Evolutionary conservation across 352 stramenopile species (phyloP), one percentile per base, ranked within the genome.

Genomic region (Discostella stelligera): DNA sequence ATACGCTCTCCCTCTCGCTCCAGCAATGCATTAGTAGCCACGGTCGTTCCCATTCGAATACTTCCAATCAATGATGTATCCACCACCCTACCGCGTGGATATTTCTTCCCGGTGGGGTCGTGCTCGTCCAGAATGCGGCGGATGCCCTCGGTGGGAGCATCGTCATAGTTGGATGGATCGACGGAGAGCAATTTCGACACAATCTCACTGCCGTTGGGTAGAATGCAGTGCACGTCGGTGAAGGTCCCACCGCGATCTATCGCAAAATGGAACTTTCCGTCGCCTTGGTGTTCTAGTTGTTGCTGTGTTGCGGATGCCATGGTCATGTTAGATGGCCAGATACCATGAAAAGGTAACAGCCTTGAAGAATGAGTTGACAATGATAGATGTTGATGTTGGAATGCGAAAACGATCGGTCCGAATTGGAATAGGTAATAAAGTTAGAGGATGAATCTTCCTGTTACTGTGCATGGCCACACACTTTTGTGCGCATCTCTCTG

Each of bases 31-130:
- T 99, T 99, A n/a, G 97, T 99, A 0, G 97, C 97, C 11, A 99
- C 97, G 3, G 97, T 99, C 8, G 97, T 99, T 18, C 97, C 97
- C 97, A 99, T 99, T 27, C 97, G 92, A 77, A 99, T 98, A 58
- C 90, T 97, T 64, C 96, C 94, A 70, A 99, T 98, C 48, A 89
- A 83, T 10, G 85, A 88, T 27, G 95, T 98, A 64, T 96, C 88
- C 18, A 98, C 88, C 0, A 90, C 87, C 50, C 89, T 59, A 71
- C 95, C 87, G 18, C 96, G 87, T 53, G 94, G 90, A 85, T 98
- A 91, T 16, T 89, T 92, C 71, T 67, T 90, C 89, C 30, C 66
- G 46, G 52, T 65, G n/a, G 93, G 96, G 86, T 98, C 97, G 53
- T 84, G 71, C 75, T 94, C 62, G 78, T 98, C 89, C 66, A 99